Evolutionary conservation across 2,329 filamentous ascomycete genomes (phyloP).

Genomic region (Fusarium oligoseptatum): DNA sequence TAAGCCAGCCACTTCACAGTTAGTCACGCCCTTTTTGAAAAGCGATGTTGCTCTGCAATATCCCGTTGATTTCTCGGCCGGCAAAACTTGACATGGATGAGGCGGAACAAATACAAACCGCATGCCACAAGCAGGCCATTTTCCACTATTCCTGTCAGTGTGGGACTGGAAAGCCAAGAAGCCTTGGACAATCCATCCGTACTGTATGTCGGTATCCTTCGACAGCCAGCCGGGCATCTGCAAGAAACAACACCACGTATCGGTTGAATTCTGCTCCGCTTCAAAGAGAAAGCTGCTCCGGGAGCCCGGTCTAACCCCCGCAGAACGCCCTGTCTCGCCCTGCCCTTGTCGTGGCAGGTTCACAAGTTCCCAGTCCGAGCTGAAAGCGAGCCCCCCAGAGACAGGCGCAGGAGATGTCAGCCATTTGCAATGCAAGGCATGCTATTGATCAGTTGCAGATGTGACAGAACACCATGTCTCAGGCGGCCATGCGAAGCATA

Average conservation of each 20-base stretch:
- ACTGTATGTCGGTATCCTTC: neutral
- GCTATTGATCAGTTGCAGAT: conserved; percentile 29
- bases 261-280: neutral
- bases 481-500: conserved; percentile 12
- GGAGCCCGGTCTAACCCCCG: conserved; percentile 6
- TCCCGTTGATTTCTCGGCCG: neutral
- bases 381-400: neutral
- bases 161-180: neutral
- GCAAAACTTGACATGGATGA: conserved; percentile 2
- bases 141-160: neutral
- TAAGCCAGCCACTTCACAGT: neutral
- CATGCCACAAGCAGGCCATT: conserved; percentile 9
- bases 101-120: conserved; percentile 1
- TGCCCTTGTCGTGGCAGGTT: neutral
- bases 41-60: conserved; percentile 10
- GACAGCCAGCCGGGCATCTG: neutral
- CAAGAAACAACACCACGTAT: neutral
- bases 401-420: neutral
- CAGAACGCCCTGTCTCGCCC: conserved; percentile 16
- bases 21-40: neutral
- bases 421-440: conserved; percentile 35
- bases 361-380: neutral
- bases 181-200: neutral
- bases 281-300: neutral
- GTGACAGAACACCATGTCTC: conserved; percentile 28